Evolutionary conservation across 139 green algal species (phyloP).

Genomic region (Astrephomene gubernaculifera): DNA sequence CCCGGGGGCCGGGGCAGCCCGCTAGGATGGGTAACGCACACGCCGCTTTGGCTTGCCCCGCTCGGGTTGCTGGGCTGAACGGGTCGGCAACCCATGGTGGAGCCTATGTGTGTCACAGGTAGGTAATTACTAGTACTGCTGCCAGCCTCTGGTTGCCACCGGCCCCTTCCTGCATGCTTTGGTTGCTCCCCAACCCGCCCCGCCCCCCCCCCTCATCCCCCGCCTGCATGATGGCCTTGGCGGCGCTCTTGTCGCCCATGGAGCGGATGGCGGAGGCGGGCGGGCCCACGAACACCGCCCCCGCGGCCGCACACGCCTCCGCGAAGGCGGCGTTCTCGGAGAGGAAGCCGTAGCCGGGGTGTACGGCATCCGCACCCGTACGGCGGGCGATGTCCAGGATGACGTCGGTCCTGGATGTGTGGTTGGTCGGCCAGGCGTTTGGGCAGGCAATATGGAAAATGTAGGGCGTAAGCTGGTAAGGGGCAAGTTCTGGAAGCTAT

Average conservation of each 20-base stretch:
- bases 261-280: constrained; percentile 72
- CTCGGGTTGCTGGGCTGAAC: too few relatives aligned
- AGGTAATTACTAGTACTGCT: too few relatives aligned
- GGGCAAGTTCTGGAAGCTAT: too few relatives aligned
- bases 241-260: constrained; percentile 79
- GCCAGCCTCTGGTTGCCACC: too few relatives aligned
- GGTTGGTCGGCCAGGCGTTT: neutral
- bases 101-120: too few relatives aligned
- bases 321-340: constrained; percentile 84
- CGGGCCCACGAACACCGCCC: constrained; percentile 82
- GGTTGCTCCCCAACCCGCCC: neutral
- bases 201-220: neutral
- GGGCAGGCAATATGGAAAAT: too few relatives aligned
- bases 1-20: too few relatives aligned
- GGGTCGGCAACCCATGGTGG: too few relatives aligned
- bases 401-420: constrained; percentile 29
- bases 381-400: constrained; percentile 73
- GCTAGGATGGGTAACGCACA: too few relatives aligned
- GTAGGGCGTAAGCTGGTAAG: too few relatives aligned
- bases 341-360: constrained; percentile 91
- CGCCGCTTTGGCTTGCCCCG: too few relatives aligned
- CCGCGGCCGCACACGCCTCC: constrained; percentile 62
- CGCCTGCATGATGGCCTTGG: constrained; percentile 82
- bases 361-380: constrained; percentile 77
- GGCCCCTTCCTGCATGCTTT: neutral